phyloP scores from a whole-genome alignment of 2,329 filamentous ascomycete genomes.

The Botryotinia globosa region DNA sequence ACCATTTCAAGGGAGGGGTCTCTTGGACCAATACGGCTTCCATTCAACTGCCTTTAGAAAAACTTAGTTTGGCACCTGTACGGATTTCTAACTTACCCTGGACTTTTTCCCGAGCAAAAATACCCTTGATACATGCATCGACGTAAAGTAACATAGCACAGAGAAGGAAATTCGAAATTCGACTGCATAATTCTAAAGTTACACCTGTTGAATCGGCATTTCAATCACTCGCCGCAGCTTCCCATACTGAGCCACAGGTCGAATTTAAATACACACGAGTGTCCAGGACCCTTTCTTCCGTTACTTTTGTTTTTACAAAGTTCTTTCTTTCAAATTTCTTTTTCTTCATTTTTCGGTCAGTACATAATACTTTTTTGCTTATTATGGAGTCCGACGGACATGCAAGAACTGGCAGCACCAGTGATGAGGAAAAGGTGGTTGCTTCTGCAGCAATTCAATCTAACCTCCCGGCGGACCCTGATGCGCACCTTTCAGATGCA shows the following conservation, averaged over 20 bases:
- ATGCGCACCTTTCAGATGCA: conserved; percentile 61
- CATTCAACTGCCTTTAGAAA: neutral
- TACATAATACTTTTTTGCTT: neutral
- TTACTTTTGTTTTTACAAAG: neutral
- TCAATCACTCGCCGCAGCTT: conserved; percentile 1
- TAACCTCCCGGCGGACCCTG: conserved; percentile 48
- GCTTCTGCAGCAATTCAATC: neutral
- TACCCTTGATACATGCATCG: conserved; percentile 14
- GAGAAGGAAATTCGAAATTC: neutral
- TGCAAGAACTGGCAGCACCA: conserved; percentile 6
- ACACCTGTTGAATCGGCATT: neutral
- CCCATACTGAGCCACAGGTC: neutral
- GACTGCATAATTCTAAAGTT: neutral
- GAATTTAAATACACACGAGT: neutral
- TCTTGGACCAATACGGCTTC: neutral
- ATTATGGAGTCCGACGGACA: conserved; percentile 16
- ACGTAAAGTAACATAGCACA: conserved; percentile 17
- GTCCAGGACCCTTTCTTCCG: neutral
- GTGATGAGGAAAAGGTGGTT: conserved; percentile 19
- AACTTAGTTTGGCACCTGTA: neutral
- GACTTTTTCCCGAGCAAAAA: neutral
- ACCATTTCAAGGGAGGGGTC: neutral
- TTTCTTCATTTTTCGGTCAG: neutral
- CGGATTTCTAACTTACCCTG: neutral
- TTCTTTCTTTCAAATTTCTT: neutral